These are phyloP conservation scores for Leishmania aethiopica DNA, from an alignment of 208 protist genomes.

Conservation along the genomic window DNA sequence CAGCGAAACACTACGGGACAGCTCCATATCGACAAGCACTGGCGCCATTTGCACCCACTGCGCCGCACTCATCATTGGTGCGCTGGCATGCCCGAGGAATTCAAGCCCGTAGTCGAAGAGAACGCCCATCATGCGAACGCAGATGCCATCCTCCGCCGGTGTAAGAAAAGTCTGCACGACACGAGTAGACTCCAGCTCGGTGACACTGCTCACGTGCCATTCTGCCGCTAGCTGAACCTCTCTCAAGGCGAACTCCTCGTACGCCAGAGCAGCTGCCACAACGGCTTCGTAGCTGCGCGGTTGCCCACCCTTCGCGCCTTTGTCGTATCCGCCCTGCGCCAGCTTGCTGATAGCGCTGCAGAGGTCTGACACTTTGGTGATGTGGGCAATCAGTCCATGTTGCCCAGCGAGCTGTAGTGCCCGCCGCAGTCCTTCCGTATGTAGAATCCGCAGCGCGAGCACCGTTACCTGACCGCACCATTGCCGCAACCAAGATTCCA, in stretches of 20 bases:
- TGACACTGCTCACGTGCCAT: conserved; percentile 45
- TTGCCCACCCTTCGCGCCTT: not conserved
- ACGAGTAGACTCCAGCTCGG: conserved; percentile 66
- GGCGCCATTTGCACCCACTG: conserved; percentile 29
- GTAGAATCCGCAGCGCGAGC: conserved; percentile 69
- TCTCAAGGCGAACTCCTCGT: conserved; percentile 49
- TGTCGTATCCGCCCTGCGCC: conserved; percentile 12
- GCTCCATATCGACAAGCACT: conserved; percentile 24
- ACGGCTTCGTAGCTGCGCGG: conserved; percentile 3
- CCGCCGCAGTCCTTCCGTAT: conserved; percentile 67
- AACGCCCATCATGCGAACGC: conserved; percentile 59
- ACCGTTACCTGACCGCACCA: conserved; percentile 75
- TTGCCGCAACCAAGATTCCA: conserved; percentile 57
- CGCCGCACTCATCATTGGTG: conserved; percentile 46
- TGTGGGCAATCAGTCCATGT: conserved; percentile 55
- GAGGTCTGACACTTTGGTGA: conserved; percentile 52
- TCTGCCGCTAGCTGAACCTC: conserved; percentile 59
- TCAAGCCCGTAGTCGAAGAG: conserved; percentile 75
- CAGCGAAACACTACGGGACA: conserved; percentile 27
- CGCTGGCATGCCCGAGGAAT: conserved; percentile 69
- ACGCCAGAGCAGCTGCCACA: conserved; percentile 54
- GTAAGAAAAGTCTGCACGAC: conserved; percentile 80
- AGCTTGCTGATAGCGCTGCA: conserved; percentile 58
- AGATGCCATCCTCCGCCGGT: conserved; percentile 45
- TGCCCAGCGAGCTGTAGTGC: conserved; percentile 54